Conservation (phyloP, 2,329 filamentous ascomycete species). For the Colletotrichum cereale region DNA sequence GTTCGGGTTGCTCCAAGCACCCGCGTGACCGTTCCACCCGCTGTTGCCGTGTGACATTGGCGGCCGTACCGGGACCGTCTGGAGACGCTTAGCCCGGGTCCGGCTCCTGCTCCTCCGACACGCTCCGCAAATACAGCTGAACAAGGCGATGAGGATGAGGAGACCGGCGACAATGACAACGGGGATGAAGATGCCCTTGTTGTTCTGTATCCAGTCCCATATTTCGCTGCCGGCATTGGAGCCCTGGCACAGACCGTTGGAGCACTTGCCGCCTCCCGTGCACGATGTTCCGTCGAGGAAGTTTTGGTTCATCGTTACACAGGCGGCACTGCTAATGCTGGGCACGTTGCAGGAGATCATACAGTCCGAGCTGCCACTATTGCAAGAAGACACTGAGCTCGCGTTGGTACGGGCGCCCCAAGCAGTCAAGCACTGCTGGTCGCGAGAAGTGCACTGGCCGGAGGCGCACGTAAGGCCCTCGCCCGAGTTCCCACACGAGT, state of each 20-base stretch:
- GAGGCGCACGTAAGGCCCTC: slow-evolving; percentile 81
- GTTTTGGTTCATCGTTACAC: slow-evolving; percentile 85
- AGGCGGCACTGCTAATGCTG: slow-evolving; percentile 73
- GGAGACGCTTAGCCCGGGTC: slow-evolving; percentile 43
- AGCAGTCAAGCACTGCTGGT: slow-evolving; percentile 87
- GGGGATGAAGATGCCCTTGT: slow-evolving; percentile 87
- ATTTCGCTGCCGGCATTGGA: slow-evolving; percentile 78
- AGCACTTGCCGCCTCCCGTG: slow-evolving; percentile 81
- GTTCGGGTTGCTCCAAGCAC: slow-evolving; percentile 31
- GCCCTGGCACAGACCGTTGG: slow-evolving; percentile 82
- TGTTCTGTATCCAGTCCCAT: slow-evolving; percentile 78
- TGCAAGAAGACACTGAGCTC: slow-evolving; percentile 86
- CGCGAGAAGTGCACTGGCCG: slow-evolving; percentile 93
- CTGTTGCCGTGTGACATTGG: slow-evolving; percentile 30
- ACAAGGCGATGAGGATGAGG: slow-evolving; percentile 75
- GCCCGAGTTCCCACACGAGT: slow-evolving; percentile 75
- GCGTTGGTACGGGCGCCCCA: slow-evolving; percentile 80
- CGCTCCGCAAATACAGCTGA: slow-evolving; percentile 71
- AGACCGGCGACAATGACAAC: slow-evolving; percentile 77
- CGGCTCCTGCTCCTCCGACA: slow-evolving; percentile 45
- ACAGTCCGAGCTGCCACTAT: slow-evolving; percentile 71
- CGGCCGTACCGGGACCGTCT: slow-evolving; percentile 40
- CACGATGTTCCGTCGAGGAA: slow-evolving; percentile 94
- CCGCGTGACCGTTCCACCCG: slow-evolving; percentile 42
- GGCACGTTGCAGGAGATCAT: slow-evolving; percentile 81